Evolutionary conservation across 306 rosid genomes (phyloP).

Genomic region (Lotus japonicus): DNA sequence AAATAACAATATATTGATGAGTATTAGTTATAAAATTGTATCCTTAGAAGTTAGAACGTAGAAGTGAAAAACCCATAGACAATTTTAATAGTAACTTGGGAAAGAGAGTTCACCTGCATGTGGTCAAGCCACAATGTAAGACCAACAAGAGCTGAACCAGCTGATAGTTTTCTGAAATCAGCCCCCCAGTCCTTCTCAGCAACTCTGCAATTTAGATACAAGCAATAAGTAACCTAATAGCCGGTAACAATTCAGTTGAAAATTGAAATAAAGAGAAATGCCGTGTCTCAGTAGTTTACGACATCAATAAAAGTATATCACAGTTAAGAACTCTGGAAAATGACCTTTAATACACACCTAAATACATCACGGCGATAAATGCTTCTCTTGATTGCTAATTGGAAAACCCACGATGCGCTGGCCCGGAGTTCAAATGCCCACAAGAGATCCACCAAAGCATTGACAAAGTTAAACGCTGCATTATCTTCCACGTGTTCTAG

Average conservation of each 20-base stretch:
- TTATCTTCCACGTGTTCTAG: conserved; percentile 64
- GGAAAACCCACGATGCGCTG: conserved; percentile 93
- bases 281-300: conserved; percentile 9
- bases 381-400: conserved; percentile 71
- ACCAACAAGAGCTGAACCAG: conserved; percentile 93
- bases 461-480: conserved; percentile 89
- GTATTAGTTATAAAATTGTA: neutral
- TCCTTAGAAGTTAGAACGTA: neutral
- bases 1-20: neutral
- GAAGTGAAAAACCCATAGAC: neutral
- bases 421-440: conserved; percentile 98
- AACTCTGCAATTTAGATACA: conserved; percentile 51
- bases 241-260: neutral
- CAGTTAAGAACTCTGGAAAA: neutral
- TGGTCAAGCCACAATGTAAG: conserved; percentile 97
- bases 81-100: conserved; percentile 8
- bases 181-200: conserved; percentile 96
- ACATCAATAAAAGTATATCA: neutral
- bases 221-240: conserved; percentile 15
- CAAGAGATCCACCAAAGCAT: conserved; percentile 80
- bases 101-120: conserved; percentile 72
- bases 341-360: conserved; percentile 43
- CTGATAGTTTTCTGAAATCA: conserved; percentile 90
- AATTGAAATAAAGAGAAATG: neutral
- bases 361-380: conserved; percentile 63